phyloP scores from a whole-genome alignment of 2,329 filamentous ascomycete genomes.

The Metarhizium guizhouense region DNA sequence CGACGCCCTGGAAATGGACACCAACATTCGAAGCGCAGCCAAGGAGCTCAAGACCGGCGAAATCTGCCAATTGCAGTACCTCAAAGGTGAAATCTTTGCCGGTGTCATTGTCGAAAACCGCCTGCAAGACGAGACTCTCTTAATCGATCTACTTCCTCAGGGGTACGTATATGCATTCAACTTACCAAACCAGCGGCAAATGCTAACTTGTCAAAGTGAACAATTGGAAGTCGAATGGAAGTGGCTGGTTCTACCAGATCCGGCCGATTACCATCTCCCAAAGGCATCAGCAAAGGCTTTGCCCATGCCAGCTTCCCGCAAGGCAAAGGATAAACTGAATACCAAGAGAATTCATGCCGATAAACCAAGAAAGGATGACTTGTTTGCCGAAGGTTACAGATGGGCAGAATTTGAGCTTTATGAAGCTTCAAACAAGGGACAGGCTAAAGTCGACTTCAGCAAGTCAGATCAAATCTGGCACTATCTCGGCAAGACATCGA shows the following conservation, averaged over 20 bases:
- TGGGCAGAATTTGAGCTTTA: constrained; percentile 75
- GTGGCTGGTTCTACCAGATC: constrained; percentile 67
- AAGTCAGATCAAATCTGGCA: constrained; percentile 76
- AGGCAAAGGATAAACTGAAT: constrained; percentile 59
- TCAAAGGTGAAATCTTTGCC: constrained; percentile 81
- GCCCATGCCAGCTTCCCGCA: constrained; percentile 56
- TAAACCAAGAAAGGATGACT: constrained; percentile 54
- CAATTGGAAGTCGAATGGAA: constrained; percentile 76
- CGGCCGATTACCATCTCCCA: constrained; percentile 60
- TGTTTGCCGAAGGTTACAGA: constrained; percentile 57
- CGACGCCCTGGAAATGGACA: constrained; percentile 60
- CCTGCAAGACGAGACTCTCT: constrained; percentile 60
- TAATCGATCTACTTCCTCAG: constrained; percentile 77
- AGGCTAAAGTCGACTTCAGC: constrained; percentile 61
- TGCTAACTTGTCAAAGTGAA: constrained; percentile 48
- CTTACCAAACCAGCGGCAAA: not conserved
- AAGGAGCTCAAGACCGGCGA: constrained; percentile 61
- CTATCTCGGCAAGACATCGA: constrained; percentile 79
- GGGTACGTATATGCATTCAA: constrained; percentile 47
- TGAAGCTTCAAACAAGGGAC: constrained; percentile 46
- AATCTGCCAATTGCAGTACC: constrained; percentile 78
- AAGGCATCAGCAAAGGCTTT: constrained; percentile 66
- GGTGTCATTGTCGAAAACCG: constrained; percentile 82
- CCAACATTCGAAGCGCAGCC: constrained; percentile 60
- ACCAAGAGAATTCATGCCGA: constrained; percentile 53